Conservation (phyloP, 805 yeast species). For the Zygosaccharomyces siamensis region DNA sequence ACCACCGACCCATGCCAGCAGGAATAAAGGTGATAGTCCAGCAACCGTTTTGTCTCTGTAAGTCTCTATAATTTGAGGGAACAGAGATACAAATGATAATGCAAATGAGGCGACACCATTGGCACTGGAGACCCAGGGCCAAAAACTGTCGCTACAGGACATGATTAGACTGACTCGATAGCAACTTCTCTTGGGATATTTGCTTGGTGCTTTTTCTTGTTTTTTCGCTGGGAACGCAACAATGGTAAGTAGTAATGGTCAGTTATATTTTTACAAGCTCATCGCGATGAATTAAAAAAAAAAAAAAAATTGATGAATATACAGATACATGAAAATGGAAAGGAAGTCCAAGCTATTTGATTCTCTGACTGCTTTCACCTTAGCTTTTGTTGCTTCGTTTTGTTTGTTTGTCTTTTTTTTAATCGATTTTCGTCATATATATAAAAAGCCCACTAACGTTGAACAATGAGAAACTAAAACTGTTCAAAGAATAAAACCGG, state of each 20-base stretch:
- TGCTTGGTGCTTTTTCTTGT: too few species aligned
- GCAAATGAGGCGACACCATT: slow-evolving; percentile 45
- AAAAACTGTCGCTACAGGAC: slow-evolving; percentile 14
- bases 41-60: slow-evolving; percentile 54
- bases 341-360: not conserved
- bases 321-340: not conserved
- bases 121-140: slow-evolving; percentile 33
- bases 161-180: not conserved
- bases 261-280: not conserved
- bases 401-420: not conserved
- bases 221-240: not conserved
- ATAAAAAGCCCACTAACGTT: not conserved
- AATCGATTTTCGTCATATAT: not conserved
- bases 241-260: not conserved
- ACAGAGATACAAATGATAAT: slow-evolving; percentile 45
- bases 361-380: too few species aligned
- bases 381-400: not conserved
- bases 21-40: slow-evolving; percentile 51
- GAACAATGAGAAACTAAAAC: not conserved
- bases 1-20: slow-evolving; percentile 43
- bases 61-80: slow-evolving; percentile 55
- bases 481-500: not conserved
- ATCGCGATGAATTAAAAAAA: not conserved
- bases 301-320: not conserved
- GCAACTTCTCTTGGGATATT: not conserved